These are phyloP conservation scores for Phytophthora cactorum DNA, from an alignment of 352 stramenopile species.

Conservation along the genomic window DNA sequence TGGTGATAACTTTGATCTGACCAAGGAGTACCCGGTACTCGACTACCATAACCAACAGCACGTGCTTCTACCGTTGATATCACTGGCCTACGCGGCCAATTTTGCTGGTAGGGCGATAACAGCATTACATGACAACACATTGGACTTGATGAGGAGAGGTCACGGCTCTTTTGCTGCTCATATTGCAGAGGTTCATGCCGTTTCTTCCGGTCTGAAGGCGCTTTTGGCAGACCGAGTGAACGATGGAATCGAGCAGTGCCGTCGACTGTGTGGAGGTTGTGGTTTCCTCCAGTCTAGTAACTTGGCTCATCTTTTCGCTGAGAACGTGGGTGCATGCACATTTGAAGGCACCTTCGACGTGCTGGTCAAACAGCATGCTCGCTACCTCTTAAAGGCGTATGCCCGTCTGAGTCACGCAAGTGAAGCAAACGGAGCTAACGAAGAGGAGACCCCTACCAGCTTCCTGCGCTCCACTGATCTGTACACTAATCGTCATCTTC, in stretches of 20 bases:
- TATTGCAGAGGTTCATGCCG: constrained; percentile 29
- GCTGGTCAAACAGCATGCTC: constrained; percentile 58
- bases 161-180: constrained; percentile 8
- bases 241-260: constrained; percentile 36
- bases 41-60: constrained; percentile 63
- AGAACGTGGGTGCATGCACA: constrained; percentile 50
- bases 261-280: constrained; percentile 25
- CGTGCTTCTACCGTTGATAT: constrained; percentile 45
- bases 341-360: constrained; percentile 70
- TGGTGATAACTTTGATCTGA: constrained; percentile 10
- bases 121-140: constrained; percentile 15
- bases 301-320: constrained; percentile 36
- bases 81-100: constrained; percentile 32
- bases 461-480: constrained; percentile 44
- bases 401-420: constrained; percentile 8
- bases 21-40: constrained; percentile 50
- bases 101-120: constrained; percentile 27
- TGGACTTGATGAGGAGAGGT: constrained; percentile 16
- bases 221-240: constrained; percentile 29
- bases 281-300: constrained; percentile 34
- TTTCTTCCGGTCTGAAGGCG: constrained; percentile 33
- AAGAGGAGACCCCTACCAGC: constrained; percentile 31
- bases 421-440: constrained; percentile 13
- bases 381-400: constrained; percentile 49
- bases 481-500: constrained; percentile 35